phyloP scores from a whole-genome alignment of 768 basidiomycete genomes.

The Termitomyces sp. region DNA sequence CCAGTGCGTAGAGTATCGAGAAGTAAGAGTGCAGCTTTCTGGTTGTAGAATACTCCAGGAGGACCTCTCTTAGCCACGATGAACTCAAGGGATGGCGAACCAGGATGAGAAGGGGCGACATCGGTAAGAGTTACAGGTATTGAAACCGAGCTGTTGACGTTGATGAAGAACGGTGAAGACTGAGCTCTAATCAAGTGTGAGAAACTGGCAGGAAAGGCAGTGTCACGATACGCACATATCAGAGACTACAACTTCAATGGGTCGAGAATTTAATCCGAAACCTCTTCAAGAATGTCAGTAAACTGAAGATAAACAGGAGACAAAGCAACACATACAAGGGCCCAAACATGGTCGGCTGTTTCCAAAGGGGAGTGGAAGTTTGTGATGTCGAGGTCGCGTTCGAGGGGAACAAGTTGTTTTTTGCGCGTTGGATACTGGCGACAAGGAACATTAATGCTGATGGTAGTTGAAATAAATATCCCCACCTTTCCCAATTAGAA shows the following conservation, averaged over 20 bases:
- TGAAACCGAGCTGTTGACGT: conserved; percentile 45
- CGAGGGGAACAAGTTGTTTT: conserved; percentile 47
- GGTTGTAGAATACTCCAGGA: conserved; percentile 60
- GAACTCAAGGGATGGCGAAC: conserved; percentile 32
- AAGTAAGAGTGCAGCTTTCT: conserved; percentile 42
- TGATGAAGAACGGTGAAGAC: conserved; percentile 39
- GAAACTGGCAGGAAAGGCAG: not conserved
- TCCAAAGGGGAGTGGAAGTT: conserved; percentile 31
- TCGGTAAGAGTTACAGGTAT: conserved; percentile 49
- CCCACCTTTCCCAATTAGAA: conserved; percentile 23
- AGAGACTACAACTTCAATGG: conserved; percentile 3
- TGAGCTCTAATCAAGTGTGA: conserved; percentile 18
- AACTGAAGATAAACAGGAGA: not conserved
- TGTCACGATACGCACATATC: conserved; percentile 25
- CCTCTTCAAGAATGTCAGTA: conserved; percentile 22
- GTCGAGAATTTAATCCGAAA: conserved; percentile 27
- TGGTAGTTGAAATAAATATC: not conserved
- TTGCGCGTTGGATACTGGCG: conserved; percentile 37
- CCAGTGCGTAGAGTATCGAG: conserved; percentile 50
- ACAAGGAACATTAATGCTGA: conserved; percentile 5
- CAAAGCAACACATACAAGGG: conserved; percentile 36
- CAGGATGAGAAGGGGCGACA: conserved; percentile 25
- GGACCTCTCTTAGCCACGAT: conserved; percentile 37
- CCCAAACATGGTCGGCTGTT: conserved; percentile 62
- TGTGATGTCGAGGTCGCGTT: conserved; percentile 13